Evolutionary conservation across 768 basidiomycete genomes (phyloP), one percentile per base, ranked within the genome.

Genomic region (Coprinopsis strossmayeri): DNA sequence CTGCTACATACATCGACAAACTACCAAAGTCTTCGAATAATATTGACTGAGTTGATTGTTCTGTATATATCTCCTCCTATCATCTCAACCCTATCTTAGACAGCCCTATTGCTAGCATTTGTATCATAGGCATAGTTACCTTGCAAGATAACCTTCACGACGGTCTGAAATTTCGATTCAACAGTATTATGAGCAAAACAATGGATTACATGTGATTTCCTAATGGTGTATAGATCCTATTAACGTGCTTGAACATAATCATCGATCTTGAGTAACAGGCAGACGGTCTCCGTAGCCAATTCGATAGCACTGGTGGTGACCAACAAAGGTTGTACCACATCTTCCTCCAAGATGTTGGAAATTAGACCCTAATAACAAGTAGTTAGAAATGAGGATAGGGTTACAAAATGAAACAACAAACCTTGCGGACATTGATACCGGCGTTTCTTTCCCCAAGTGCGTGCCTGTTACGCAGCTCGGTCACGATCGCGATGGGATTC

Each of bases 351-450:
- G 54, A 99, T 97, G 69, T 99, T 96, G 21, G 91, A 94, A 58
- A 99, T 95, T 58, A 95, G 74, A 11, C 96, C 95, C 91, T 94
- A 55, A 34, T 25, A 12, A 32, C 9, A 32, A 7, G 21, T 15
- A 24, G 43, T 26, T 21, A 45, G 23, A 26, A n/a, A 26, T 17
- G 41, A 42, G 30, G 23, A 38, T 32, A 39, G 41, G 21, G 30
- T 26, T 39, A 18, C 46, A 27, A 41, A 35, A 28, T n/a, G 21
- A 25, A 32, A 15, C 9, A 15, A 63, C 78, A 35, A 58, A 91
- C 93, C 75, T 94, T 98, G 59, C 95, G 84, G 54, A 99, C 93
- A 64, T 98, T 99, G 68, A 99, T 98, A 26, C 96, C 96, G 23
- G 96, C 94, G 56, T 86, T 92, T 53, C 79, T 77, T 58, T 99